phyloP scores from a whole-genome alignment of 495 filamentous ascomycete species.

The Tricharina praecox region DNA sequence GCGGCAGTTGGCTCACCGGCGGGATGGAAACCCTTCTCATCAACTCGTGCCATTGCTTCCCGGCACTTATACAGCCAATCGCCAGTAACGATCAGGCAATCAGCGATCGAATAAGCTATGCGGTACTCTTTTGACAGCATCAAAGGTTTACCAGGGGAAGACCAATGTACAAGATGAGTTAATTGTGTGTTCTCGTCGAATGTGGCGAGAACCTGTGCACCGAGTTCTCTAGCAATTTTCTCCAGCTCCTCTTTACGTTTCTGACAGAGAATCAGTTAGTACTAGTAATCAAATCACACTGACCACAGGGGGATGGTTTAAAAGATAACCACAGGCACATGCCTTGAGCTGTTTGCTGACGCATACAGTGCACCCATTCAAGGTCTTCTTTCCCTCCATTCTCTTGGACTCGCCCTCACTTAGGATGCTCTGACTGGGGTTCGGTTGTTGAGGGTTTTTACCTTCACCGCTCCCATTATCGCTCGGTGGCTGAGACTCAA shows the following conservation, averaged over 20 bases:
- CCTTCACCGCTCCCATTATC: slow-evolving; percentile 6
- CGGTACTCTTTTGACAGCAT: slow-evolving; percentile 15
- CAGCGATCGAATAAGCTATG: slow-evolving; percentile 11
- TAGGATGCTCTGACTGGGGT: not conserved
- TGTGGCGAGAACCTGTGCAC: slow-evolving; percentile 15
- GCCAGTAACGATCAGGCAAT: slow-evolving; percentile 20
- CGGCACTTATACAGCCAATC: slow-evolving; percentile 19
- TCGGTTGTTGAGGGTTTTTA: slow-evolving; percentile 16
- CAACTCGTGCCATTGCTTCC: slow-evolving; percentile 9
- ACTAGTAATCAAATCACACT: slow-evolving; percentile 2
- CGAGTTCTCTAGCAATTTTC: slow-evolving; percentile 17
- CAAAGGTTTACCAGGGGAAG: slow-evolving; percentile 8
- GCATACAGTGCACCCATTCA: slow-evolving; percentile 15
- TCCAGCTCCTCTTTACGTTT: slow-evolving; percentile 10
- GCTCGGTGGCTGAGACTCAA: not conserved
- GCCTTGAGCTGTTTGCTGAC: slow-evolving; percentile 20
- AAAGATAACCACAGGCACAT: not conserved
- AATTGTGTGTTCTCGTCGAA: slow-evolving; percentile 16
- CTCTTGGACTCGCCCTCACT: not conserved
- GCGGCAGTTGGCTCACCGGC: no score
- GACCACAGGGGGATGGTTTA: not conserved
- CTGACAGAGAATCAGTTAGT: not conserved
- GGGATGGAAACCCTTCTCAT: no score
- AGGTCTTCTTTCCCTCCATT: not conserved
- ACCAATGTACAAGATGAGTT: slow-evolving; percentile 20